Evolutionary conservation across 108 stramenopile species (phyloP).

Genomic region (Tribonema minus): DNA sequence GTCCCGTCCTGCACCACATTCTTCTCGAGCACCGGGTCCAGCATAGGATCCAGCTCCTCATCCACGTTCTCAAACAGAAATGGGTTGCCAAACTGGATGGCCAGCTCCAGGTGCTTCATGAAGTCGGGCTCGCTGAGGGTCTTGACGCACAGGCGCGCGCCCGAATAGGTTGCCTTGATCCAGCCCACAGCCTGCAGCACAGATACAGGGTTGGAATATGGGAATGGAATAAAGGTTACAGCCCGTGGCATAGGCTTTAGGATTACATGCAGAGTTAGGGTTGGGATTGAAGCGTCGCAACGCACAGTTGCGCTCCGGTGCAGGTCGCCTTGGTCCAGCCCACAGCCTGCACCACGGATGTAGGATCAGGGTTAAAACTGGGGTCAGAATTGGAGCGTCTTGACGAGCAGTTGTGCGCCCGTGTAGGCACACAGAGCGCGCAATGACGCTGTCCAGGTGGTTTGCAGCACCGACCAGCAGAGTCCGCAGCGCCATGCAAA

Average conservation of each 20-base stretch:
- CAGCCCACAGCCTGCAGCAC: slow-evolving; percentile 63
- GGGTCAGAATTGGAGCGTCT: no score
- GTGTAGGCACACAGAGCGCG: no score
- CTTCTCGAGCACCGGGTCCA: slow-evolving; percentile 67
- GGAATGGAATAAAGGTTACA: no score
- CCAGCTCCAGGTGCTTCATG: slow-evolving; percentile 70
- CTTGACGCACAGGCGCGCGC: slow-evolving; percentile 59
- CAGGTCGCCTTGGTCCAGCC: slow-evolving; percentile 68
- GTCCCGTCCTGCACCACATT: slow-evolving; percentile 56
- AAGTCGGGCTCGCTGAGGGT: slow-evolving; percentile 64
- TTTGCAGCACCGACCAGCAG: no score
- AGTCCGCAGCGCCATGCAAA: no score
- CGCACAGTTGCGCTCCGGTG: slow-evolving; percentile 55
- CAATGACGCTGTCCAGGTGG: no score
- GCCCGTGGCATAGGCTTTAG: no score
- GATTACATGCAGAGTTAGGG: no score
- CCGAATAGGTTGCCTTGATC: slow-evolving; percentile 66
- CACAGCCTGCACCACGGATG: slow-evolving; percentile 63
- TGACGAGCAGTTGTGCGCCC: slow-evolving; percentile 57
- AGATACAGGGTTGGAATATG: no score
- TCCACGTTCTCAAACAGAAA: slow-evolving; percentile 69
- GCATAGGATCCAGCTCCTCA: slow-evolving; percentile 68
- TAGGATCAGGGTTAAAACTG: no score
- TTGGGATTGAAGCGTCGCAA: slow-evolving; percentile 62
- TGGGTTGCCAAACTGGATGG: slow-evolving; percentile 69